Evolutionary conservation across 345 rosid species (phyloP).

Genomic region (Bruguiera sexangula): DNA sequence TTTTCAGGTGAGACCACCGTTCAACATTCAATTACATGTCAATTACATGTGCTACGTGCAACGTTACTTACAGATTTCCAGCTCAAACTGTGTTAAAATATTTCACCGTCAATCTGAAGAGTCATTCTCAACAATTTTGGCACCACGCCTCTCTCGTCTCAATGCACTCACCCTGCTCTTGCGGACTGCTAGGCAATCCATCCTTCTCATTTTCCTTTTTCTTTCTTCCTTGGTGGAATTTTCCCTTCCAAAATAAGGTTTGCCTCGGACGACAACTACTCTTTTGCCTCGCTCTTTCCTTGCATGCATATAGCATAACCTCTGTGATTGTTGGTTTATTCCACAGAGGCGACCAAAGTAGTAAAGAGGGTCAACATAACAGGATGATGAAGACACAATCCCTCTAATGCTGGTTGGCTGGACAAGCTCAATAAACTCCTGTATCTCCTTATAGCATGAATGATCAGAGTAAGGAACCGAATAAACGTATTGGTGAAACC

Average conservation of each 20-base stretch:
- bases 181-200: conserved; percentile 15
- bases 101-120: conserved; percentile 12
- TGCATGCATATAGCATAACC: conserved; percentile 22
- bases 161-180: conserved; percentile 24
- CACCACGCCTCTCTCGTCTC: conserved; percentile 36
- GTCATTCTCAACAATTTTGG: conserved; percentile 34
- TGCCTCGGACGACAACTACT: conserved; percentile 20
- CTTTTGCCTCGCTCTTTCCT: conserved; percentile 15
- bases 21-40: too few relatives aligned
- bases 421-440: conserved; percentile 59
- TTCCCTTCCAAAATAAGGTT: conserved; percentile 21
- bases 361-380: conserved; percentile 59
- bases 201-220: conserved; percentile 10
- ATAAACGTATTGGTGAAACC: conserved; percentile 47
- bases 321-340: conserved; percentile 31
- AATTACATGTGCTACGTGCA: not conserved
- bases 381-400: conserved; percentile 62
- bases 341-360: conserved; percentile 58
- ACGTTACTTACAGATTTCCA: not conserved
- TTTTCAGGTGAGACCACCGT: not conserved
- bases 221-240: conserved; percentile 14
- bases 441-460: conserved; percentile 64
- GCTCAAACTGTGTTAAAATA: not conserved
- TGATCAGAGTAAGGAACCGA: conserved; percentile 72
- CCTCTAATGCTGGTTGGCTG: conserved; percentile 61